Percentiles rank a stretch among this genome's conserved stretches.
phyloP scores from a whole-genome alignment of 305 asterid species.

The Fraxinus floribunda region DNA sequence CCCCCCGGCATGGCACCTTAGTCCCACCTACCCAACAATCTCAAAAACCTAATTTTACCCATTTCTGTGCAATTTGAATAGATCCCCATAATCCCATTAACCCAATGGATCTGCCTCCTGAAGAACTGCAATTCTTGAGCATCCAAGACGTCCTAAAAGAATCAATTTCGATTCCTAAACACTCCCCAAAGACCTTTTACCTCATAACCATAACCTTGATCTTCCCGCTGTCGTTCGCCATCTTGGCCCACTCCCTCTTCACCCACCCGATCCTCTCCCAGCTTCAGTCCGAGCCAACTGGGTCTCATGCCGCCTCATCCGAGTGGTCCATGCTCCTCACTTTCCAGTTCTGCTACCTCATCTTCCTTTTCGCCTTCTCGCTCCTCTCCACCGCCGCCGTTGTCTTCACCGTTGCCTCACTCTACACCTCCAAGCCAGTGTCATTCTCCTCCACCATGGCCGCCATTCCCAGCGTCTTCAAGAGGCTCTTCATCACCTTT shows the following conservation, averaged over 20 bases:
- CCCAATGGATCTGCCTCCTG: constrained; percentile 76
- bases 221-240: constrained; percentile 91
- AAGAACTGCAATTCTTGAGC: constrained; percentile 69
- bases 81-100: background rate
- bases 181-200: constrained; percentile 79
- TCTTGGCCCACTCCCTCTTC: constrained; percentile 89
- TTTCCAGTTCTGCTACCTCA: constrained; percentile 7
- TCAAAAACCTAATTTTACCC: background rate
- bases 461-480: constrained; percentile 6
- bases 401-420: constrained; percentile 22
- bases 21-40: background rate
- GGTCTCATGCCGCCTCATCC: constrained; percentile 36
- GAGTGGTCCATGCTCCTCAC: constrained; percentile 36
- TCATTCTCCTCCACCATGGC: background rate
- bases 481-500: constrained; percentile 13
- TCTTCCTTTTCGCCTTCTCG: constrained; percentile 10
- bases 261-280: constrained; percentile 73
- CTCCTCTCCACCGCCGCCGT: constrained; percentile 24
- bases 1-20: background rate
- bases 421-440: constrained; percentile 1
- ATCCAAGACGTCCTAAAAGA: constrained; percentile 62
- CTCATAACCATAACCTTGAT: constrained; percentile 68
- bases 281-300: constrained; percentile 54
- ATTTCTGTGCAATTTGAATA: background rate
- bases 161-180: constrained; percentile 75